Conservation (phyloP, 495 filamentous ascomycete genomes). For the Penicillium coffeae region DNA sequence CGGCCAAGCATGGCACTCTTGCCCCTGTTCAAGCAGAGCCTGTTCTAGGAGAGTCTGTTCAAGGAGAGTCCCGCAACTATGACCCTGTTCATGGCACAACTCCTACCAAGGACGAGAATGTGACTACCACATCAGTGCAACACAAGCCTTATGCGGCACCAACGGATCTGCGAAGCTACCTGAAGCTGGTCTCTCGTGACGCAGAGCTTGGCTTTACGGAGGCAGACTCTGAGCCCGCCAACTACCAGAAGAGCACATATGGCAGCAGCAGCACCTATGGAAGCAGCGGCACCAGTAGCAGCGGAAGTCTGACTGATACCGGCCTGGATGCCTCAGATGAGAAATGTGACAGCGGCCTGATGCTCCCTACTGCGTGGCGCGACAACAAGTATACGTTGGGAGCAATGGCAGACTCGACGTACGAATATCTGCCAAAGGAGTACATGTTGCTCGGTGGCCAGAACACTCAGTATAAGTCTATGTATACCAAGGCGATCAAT, state of each 20-base stretch:
- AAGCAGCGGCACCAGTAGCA: neutral
- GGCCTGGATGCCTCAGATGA: neutral
- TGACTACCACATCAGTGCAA: slow-evolving; percentile 1
- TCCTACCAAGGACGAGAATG: neutral
- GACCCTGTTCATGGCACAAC: neutral
- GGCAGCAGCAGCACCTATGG: neutral
- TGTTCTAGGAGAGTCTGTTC: too few relatives aligned
- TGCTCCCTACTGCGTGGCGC: slow-evolving; percentile 16
- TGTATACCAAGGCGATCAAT: slow-evolving; percentile 73
- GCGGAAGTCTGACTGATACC: neutral
- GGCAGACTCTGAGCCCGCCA: slow-evolving; percentile 20
- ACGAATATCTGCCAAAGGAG: slow-evolving; percentile 91
- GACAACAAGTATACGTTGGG: slow-evolving; percentile 65
- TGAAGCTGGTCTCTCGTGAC: slow-evolving; percentile 18
- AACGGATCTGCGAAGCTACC: slow-evolving; percentile 26
- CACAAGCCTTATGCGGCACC: slow-evolving; percentile 17
- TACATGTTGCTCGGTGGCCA: slow-evolving; percentile 73
- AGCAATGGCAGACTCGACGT: slow-evolving; percentile 82
- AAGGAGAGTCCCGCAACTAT: neutral
- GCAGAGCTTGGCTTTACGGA: slow-evolving; percentile 16
- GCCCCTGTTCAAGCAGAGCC: neutral
- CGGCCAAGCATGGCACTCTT: neutral
- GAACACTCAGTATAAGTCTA: slow-evolving; percentile 71
- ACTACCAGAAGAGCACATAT: slow-evolving; percentile 13
- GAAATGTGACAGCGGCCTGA: slow-evolving; percentile 30